Conservation (phyloP, 106 monocot species). For the Agapanthus africanus region DNA sequence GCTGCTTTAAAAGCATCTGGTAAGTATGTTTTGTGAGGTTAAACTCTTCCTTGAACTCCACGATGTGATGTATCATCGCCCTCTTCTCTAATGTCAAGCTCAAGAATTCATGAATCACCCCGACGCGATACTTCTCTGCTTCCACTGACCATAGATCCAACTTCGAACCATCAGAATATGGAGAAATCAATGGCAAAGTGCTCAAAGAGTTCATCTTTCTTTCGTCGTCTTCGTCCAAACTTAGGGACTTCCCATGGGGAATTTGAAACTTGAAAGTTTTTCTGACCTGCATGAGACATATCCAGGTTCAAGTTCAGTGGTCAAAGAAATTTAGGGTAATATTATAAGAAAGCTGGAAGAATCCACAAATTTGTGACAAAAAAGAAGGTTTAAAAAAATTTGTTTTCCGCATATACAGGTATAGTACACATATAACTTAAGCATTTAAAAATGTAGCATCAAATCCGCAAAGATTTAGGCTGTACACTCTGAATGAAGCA, state of each 20-base stretch:
- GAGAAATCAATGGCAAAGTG: constrained; percentile 74
- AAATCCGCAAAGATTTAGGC: too few relatives aligned
- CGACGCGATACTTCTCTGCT: constrained; percentile 92
- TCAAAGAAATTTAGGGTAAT: too few relatives aligned
- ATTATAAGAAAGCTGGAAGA: too few relatives aligned
- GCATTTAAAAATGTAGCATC: too few relatives aligned
- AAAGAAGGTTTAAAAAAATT: too few relatives aligned
- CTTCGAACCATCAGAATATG: constrained; percentile 68
- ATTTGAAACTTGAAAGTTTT: constrained; percentile 64
- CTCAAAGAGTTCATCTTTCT: constrained; percentile 40
- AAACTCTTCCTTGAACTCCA: constrained; percentile 98
- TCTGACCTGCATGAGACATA: constrained; percentile 25
- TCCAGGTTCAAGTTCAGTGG: background rate
- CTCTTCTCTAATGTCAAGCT: constrained; percentile 86
- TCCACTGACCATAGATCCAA: constrained; percentile 70
- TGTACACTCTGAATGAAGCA: too few relatives aligned
- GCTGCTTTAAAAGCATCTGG: constrained; percentile 74
- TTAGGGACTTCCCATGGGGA: constrained; percentile 44
- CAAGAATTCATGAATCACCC: constrained; percentile 80
- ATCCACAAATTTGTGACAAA: too few relatives aligned
- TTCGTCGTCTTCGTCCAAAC: constrained; percentile 48
- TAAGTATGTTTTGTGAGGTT: constrained; percentile 78
- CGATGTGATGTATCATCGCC: constrained; percentile 85
- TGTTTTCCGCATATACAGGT: too few relatives aligned
- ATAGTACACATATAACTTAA: too few relatives aligned